Base-by-base conservation (phyloP, 805 yeast species). In the Candida yuanshanica region DNA sequence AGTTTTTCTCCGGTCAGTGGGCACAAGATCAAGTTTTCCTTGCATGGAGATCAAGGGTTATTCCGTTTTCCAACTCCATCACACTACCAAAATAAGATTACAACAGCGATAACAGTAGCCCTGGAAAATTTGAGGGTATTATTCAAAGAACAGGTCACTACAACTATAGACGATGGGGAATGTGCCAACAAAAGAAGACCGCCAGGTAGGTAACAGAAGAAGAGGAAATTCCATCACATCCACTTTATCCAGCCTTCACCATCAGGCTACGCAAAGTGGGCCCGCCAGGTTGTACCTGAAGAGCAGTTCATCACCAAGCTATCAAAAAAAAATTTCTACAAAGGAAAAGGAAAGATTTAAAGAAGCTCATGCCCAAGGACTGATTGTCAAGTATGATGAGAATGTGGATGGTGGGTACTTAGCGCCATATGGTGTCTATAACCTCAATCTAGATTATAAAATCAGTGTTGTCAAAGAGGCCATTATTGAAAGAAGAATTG, bases 381-480 rank as follows among this genome's bases (percentile, higher is more conserved):
- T 84, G 40, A 65, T 84, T 18, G 87, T 84, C 2, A 67, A 72
- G 46, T 74, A 62, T 52, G 69, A 69, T 31, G 95, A 87, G 55
- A 77, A 69, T 47, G 95, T 91, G 13, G 98, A 93, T 63, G 99
- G 99, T 16, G 99, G 99, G 2, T 89, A 67, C 57, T 64, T 91
- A 48, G 96, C 95, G 1, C 96, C 98, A 0, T 86, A 76, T 62
- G 97, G 97, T 2, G 84, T 85, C 24, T 91, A 91, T 62, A 76
- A 80, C 48, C 69, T 74, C 24, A 79, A 83, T 36, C 60, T 83
- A 41, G 95, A 86, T 59, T 91, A 78, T 64, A 75, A 83, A 53
- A 74, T 84, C 13, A 75, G 74, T 13, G 68, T 83, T 4, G 97
- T 93, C n/a, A 73, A 85, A 39, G 73, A 66, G 14, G 66, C 84